Percentiles rank a stretch among this genome's conserved stretches.
Conservation (phyloP, 768 basidiomycete species). For the Boletellus emodensis region DNA sequence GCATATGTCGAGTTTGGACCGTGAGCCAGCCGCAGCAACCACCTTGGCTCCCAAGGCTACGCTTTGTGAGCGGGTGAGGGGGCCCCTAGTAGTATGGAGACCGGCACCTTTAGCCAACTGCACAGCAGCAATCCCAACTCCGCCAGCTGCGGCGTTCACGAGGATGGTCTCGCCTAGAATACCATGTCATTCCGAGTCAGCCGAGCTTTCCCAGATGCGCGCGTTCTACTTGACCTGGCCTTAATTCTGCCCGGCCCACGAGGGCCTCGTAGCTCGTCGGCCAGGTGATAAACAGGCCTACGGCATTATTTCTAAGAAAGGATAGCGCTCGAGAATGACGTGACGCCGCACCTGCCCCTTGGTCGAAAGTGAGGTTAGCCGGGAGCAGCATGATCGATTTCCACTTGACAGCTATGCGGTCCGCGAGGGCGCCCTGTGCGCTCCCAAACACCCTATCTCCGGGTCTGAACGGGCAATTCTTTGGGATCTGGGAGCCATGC, state of each 20-base stretch:
- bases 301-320: conserved; percentile 1
- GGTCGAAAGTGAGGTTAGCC: conserved; percentile 70
- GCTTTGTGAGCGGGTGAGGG: not conserved
- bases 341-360: conserved; percentile 68
- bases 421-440: conserved; percentile 75
- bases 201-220: not conserved
- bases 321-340: not conserved
- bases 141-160: conserved; percentile 93
- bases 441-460: conserved; percentile 90
- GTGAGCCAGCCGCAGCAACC: conserved; percentile 86
- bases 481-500: conserved; percentile 66
- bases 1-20: conserved; percentile 74
- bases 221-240: conserved; percentile 51
- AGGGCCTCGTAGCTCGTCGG: conserved; percentile 93
- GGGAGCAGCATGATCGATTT: conserved; percentile 62
- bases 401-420: conserved; percentile 60
- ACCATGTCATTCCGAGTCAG: conserved; percentile 3
- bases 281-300: conserved; percentile 83
- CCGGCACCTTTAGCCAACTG: conserved; percentile 84
- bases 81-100: not conserved
- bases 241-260: conserved; percentile 76
- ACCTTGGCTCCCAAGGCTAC: conserved; percentile 87
- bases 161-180: conserved; percentile 81
- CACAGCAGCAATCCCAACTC: conserved; percentile 88
- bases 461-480: conserved; percentile 69